Percentiles rank a stretch among this genome's conserved stretches.
Conservation (phyloP, 176 grass and related monocot genomes). For the Tillandsia leiboldiana region DNA sequence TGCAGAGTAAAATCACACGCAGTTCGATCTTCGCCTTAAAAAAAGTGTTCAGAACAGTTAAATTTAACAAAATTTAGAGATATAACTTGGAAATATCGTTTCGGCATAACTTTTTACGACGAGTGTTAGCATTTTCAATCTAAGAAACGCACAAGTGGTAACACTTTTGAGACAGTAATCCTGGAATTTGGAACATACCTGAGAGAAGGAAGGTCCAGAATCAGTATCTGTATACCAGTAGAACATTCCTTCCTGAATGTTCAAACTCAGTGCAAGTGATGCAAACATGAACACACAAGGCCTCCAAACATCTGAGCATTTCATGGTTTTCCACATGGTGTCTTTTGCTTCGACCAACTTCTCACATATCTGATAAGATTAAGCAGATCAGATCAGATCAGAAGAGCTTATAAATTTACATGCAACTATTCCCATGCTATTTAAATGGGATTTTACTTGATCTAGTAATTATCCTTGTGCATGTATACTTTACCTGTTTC, state of each 20-base stretch:
- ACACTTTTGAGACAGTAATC: too few relatives aligned
- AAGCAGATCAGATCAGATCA: background rate
- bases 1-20: constrained; percentile 24
- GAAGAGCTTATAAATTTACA: background rate
- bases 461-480: background rate
- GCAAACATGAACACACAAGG: constrained; percentile 67
- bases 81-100: too few relatives aligned
- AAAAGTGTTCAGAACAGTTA: background rate
- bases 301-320: constrained; percentile 56
- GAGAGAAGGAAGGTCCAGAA: constrained; percentile 56
- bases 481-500: constrained; percentile 34
- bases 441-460: background rate
- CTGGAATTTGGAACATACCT: constrained; percentile 34
- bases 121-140: too few relatives aligned
- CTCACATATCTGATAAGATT: constrained; percentile 37
- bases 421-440: background rate
- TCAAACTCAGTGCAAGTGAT: constrained; percentile 57
- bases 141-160: too few relatives aligned
- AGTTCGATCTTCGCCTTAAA: constrained; percentile 2
- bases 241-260: constrained; percentile 94
- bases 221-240: constrained; percentile 69
- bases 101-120: too few relatives aligned
- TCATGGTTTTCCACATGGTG: constrained; percentile 53
- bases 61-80: background rate
- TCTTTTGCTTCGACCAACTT: constrained; percentile 50